Conservation (phyloP, 2,329 filamentous ascomycete genomes). For the Alternaria sp. region DNA sequence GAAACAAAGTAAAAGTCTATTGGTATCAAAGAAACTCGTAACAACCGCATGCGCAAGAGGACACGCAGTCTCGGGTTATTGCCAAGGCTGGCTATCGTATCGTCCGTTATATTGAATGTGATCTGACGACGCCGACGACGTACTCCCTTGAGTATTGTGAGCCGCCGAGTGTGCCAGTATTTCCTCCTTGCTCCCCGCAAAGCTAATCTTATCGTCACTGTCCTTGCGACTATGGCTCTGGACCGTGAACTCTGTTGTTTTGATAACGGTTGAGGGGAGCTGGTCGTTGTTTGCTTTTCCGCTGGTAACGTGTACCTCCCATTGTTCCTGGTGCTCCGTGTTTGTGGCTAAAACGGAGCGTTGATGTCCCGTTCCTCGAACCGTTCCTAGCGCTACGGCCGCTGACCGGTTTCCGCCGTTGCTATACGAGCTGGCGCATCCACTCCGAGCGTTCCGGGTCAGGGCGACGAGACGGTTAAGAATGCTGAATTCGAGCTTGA, state of each 20-base stretch:
- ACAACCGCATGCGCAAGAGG: background rate
- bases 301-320: constrained; percentile 22
- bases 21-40: constrained; percentile 1
- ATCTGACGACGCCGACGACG: constrained; percentile 22
- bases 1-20: background rate
- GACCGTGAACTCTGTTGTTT: constrained; percentile 29
- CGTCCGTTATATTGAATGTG: constrained; percentile 9
- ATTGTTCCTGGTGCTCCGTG: constrained; percentile 12
- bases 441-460: constrained; percentile 8
- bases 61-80: background rate
- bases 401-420: constrained; percentile 5
- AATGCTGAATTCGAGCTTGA: constrained; percentile 62
- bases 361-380: constrained; percentile 13
- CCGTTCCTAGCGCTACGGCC: constrained; percentile 19
- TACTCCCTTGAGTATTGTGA: constrained; percentile 12
- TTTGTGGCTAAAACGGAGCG: constrained; percentile 14
- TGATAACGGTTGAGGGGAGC: constrained; percentile 19
- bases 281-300: constrained; percentile 13
- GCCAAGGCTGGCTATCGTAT: constrained; percentile 12
- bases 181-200: constrained; percentile 24
- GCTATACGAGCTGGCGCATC: constrained; percentile 21
- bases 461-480: constrained; percentile 47
- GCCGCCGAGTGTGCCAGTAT: constrained; percentile 12
- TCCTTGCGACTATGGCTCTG: constrained; percentile 24
- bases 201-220: constrained; percentile 11